Percentiles rank a stretch among this genome's conserved stretches.
phyloP scores from a whole-genome alignment of 257 asterid species.

The Henckelia pumila region DNA sequence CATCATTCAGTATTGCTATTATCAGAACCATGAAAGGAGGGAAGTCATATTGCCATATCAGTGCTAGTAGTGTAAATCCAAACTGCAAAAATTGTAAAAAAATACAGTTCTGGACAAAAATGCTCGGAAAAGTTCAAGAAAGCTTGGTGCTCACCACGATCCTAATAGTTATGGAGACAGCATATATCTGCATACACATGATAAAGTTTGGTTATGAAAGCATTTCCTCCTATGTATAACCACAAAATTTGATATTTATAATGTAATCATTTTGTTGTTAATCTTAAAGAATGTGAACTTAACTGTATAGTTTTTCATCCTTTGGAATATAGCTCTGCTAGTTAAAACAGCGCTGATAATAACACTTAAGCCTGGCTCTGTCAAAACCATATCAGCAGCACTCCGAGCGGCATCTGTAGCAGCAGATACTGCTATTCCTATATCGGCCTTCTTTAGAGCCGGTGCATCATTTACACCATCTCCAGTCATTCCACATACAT shows the following conservation, averaged over 20 bases:
- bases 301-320: conserved; percentile 40
- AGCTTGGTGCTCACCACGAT: conserved; percentile 30
- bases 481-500: conserved; percentile 43
- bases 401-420: conserved; percentile 38
- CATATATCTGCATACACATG: conserved; percentile 31
- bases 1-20: conserved; percentile 37
- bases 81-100: conserved; percentile 21
- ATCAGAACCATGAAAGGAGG: conserved; percentile 46
- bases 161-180: conserved; percentile 39
- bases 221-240: background rate
- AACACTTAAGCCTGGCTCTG: conserved; percentile 37
- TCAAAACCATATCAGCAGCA: conserved; percentile 39
- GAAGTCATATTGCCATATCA: conserved; percentile 34
- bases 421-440: conserved; percentile 41
- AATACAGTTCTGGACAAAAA: background rate
- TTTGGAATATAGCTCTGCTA: conserved; percentile 39
- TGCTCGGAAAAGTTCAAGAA: background rate
- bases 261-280: conserved; percentile 1
- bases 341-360: conserved; percentile 38
- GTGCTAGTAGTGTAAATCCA: conserved; percentile 33
- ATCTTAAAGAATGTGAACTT: background rate
- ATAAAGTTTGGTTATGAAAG: background rate
- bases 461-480: conserved; percentile 44
- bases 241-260: conserved; percentile 1
- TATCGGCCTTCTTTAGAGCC: conserved; percentile 34